Base-by-base conservation (phyloP, 768 basidiomycete genomes). In the Terana coerulea region DNA sequence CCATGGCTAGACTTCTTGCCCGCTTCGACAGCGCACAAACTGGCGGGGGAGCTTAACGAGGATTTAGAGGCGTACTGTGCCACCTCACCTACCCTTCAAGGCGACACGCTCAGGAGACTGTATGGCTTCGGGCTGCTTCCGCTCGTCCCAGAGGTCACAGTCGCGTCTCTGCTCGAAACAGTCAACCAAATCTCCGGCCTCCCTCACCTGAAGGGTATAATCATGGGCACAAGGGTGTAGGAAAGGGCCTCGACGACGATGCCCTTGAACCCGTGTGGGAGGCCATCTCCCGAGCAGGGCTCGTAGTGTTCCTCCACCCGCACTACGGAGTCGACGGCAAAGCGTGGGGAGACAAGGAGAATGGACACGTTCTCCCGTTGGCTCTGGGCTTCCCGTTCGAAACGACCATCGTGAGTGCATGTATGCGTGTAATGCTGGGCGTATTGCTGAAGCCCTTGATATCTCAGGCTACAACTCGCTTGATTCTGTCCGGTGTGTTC, bases 1-100 rank as follows among this genome's bases (percentile, higher is more conserved):
- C 92, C 91, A 8, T 95, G 91, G 91, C 79, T 94, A 30, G 92
- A 95, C 66, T 94, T 93, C 62, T 76, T 95, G 21, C 66, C 84
- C 4, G 78, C 87, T 9, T 62, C 78, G 22, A 78, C 85, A 36
- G 92, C 91, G 8, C 73, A 77, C 43, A 62, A 64, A 11, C 75
- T 93, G 15, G 89, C 91, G 0, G 67, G 64, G n/a, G 77, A 84
- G 44, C 72, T 94, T 37, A 95, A 94, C 64, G 64, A 72, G 29
- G 88, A 92, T 61, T 75, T 94, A 8, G 89, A 95, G 62, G 61
- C 76, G 24, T 94, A 88, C 62, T 95, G 91, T 62, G 75, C 86
- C 2, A 78, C 82, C 1, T 77, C 80, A 3, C 86, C 88, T 0
- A 52, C 62, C 21, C 52, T 78, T 3, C 59, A 69, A 14, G 59